A percentile compares a stretch with the other conserved stretches of the same genome.
These are phyloP conservation scores for Pilobolus umbonatus DNA, from an alignment of 192 early-diverging fungal genomes.

Conservation along the genomic window DNA sequence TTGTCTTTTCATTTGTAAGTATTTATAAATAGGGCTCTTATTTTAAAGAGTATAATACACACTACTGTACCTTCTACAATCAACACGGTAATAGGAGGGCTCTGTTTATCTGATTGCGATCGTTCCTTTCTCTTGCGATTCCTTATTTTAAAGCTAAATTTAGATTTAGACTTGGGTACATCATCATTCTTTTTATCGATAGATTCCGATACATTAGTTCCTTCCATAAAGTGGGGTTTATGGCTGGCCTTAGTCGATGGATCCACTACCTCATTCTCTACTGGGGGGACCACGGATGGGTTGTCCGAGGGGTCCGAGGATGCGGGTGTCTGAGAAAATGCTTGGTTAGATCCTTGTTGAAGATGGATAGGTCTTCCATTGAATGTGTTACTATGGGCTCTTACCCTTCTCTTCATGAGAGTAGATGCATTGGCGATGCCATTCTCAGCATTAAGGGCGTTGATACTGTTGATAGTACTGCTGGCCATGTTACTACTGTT, in stretches of 20 bases:
- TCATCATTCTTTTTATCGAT: no score
- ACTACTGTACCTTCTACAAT: constrained; percentile 63
- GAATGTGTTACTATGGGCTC: not conserved
- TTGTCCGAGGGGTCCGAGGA: no score
- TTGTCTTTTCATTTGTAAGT: constrained; percentile 51
- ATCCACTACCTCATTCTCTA: not conserved
- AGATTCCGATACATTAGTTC: no score
- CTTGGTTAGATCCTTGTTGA: no score
- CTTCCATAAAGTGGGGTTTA: no score
- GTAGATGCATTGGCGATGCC: not conserved
- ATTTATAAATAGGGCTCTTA: not conserved
- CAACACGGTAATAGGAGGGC: constrained; percentile 68
- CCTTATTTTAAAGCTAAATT: constrained; percentile 14
- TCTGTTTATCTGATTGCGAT: constrained; percentile 27
- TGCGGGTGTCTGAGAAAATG: no score
- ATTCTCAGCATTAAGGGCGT: no score
- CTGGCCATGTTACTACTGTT: no score
- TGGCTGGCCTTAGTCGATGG: not conserved
- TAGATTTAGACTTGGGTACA: constrained; percentile 2
- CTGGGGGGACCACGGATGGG: not conserved
- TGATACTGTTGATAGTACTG: no score
- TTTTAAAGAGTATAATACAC: not conserved
- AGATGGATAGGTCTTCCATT: not conserved
- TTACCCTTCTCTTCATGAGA: not conserved
- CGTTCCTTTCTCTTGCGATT: constrained; percentile 15